A percentile compares a stretch with the other conserved stretches of the same genome.
Evolutionary conservation across 495 filamentous ascomycete species (phyloP).

Genomic region (Penicillium cosmopolitanum): DNA sequence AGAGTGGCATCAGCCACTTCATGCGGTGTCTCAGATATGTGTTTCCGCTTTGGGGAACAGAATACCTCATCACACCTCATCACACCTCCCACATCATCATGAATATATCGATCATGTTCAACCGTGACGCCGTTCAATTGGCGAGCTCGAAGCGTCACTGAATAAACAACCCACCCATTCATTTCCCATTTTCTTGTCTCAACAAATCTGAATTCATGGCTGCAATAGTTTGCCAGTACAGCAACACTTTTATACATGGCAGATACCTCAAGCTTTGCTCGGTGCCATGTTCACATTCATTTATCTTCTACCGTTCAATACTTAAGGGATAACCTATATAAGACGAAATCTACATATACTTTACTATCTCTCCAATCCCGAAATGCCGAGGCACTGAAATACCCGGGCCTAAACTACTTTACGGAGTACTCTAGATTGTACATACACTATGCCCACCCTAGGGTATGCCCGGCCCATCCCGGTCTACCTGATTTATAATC

Average conservation of each 20-base stretch:
- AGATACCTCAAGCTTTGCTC: background rate
- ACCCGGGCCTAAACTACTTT: too few species aligned
- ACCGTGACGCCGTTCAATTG: background rate
- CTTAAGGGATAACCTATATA: too few species aligned
- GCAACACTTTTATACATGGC: background rate
- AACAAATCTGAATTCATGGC: background rate
- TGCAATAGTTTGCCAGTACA: background rate
- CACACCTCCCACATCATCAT: background rate
- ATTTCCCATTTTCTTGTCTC: background rate
- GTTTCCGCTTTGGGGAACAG: background rate
- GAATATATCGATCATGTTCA: background rate
- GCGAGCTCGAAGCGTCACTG: background rate
- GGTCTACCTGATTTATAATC: slow-evolving; percentile 18
- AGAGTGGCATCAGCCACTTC: background rate
- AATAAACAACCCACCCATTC: background rate
- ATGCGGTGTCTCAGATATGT: background rate
- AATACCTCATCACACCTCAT: background rate
- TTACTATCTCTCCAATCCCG: too few species aligned
- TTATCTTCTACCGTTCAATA: background rate
- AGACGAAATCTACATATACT: too few species aligned
- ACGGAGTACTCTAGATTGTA: too few species aligned
- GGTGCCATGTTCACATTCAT: background rate
- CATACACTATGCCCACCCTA: too few species aligned
- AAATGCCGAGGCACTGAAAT: too few species aligned
- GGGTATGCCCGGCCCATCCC: too few species aligned